Base-by-base conservation (phyloP, 129 eudicot species). In the Escallonia herrerae region DNA sequence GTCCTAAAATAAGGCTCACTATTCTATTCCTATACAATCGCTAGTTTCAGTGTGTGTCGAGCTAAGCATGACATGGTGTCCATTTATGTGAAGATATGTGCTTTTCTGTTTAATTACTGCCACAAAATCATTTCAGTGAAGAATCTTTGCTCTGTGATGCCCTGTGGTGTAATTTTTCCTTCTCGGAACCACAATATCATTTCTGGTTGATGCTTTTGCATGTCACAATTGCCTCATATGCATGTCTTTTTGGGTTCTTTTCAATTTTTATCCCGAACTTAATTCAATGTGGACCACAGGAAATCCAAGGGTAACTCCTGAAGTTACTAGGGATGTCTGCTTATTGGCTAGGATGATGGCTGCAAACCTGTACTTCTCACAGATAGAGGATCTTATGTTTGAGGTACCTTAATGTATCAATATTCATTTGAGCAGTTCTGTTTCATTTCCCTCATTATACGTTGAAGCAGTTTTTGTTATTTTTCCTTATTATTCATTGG, bases 271-370 rank as follows among this genome's bases (percentile, higher is more conserved):
- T 15, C 37, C 66, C 44, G 22, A 73, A 1, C 41, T 58, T 0
- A 43, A 9, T 71, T 15, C 63, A 3, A 47, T 44, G 9, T 65
- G 71, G 15, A 49, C 70, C 59, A 64, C 75, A 89, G 95, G 95
- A 45, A 89, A 89, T 56, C 96, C 96, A 2, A 83, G 95, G 77
- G 96, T 89, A 56, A 89, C 96, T 72, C 96, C 95, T 68, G 96
- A 89, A 71, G 96, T 89, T 53, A 89, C 96, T 22, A 83, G 95
- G 73, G 96, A 89, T 50, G 96, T 89, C 11, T 86, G 95, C 79
- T 81, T 89, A 65, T 74, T 89, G 70, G 96, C 95, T 55, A 72
- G 96, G 43, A 85, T 89, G 96, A 89, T 89, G 96, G 96, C 96
- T 68, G 90, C 95, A 52, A 89, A 89, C 49, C 42, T 89, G 79